These are phyloP conservation scores for Fusarium palustre DNA, from an alignment of 2,329 filamentous ascomycete genomes.

Conservation along the genomic window DNA sequence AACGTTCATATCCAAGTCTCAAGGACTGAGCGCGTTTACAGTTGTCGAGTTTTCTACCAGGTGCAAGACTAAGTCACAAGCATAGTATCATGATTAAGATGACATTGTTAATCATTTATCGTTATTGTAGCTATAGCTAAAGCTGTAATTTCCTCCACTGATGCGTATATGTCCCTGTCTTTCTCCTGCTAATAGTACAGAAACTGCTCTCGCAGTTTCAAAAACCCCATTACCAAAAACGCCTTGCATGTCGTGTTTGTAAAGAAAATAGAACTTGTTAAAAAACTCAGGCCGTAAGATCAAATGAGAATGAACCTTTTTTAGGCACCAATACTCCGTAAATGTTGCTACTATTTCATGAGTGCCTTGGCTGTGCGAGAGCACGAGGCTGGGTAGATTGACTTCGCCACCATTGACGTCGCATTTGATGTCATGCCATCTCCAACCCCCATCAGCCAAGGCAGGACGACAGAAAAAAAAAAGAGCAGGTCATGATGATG, in stretches of 20 bases:
- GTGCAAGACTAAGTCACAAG: accelerated
- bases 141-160: background rate
- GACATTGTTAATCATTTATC: slow-evolving; percentile 13
- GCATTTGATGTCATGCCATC: slow-evolving; percentile 29
- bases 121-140: slow-evolving; percentile 16
- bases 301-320: slow-evolving; percentile 35
- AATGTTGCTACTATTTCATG: slow-evolving; percentile 10
- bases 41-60: no score
- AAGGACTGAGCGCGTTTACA: no score
- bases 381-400: slow-evolving; percentile 16
- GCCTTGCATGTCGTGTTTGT: slow-evolving; percentile 36
- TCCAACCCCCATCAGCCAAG: slow-evolving; percentile 6
- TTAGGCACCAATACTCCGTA: slow-evolving; percentile 30
- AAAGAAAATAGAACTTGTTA: slow-evolving; percentile 14
- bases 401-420: slow-evolving; percentile 38
- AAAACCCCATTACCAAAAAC: slow-evolving; percentile 24
- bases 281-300: slow-evolving; percentile 16
- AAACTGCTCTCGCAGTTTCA: background rate
- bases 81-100: accelerated
- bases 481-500: background rate
- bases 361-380: background rate
- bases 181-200: slow-evolving; percentile 21
- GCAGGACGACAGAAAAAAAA: slow-evolving; percentile 8
- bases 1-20: no score
- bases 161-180: slow-evolving; percentile 3